Evolutionary conservation across 1,284 basidiomycete genomes (phyloP).

Genomic region (Mycosarcoma maydis): DNA sequence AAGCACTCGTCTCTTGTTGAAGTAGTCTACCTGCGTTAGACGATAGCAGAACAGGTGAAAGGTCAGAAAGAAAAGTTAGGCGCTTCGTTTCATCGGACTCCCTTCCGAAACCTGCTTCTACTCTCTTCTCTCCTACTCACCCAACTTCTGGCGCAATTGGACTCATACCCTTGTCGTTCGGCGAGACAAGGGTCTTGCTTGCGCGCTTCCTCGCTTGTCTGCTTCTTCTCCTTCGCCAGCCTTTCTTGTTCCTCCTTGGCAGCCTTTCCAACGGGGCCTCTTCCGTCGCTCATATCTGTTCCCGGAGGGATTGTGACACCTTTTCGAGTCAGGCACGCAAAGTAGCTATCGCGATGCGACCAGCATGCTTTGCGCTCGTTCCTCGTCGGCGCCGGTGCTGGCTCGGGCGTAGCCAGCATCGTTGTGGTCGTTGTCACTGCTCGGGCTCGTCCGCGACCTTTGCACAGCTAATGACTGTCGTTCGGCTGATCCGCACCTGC

Average conservation of each 20-base stretch:
- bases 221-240: conserved; percentile 33
- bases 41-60: not conserved
- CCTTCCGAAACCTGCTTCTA: too few relatives aligned
- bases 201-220: conserved; percentile 36
- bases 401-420: conserved; percentile 29
- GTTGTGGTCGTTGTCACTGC: not conserved
- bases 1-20: conserved; percentile 64
- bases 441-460: too few relatives aligned
- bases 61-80: not conserved
- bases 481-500: too few relatives aligned
- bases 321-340: conserved; percentile 56
- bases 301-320: conserved; percentile 59
- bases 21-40: conserved; percentile 60
- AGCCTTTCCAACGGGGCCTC: conserved; percentile 52
- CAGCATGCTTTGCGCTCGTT: conserved; percentile 61
- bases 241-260: conserved; percentile 45
- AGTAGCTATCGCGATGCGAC: conserved; percentile 62
- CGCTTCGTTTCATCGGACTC: too few relatives aligned
- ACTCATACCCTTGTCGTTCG: conserved; percentile 55
- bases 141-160: conserved; percentile 63
- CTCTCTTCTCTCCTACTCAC: too few relatives aligned
- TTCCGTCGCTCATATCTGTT: conserved; percentile 61
- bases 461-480: too few relatives aligned
- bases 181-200: conserved; percentile 57
- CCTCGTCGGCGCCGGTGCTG: conserved; percentile 55